Percentiles rank a stretch among this genome's conserved stretches.
phyloP scores from a whole-genome alignment of 345 rosid genomes.

The Reutealis trisperma region DNA sequence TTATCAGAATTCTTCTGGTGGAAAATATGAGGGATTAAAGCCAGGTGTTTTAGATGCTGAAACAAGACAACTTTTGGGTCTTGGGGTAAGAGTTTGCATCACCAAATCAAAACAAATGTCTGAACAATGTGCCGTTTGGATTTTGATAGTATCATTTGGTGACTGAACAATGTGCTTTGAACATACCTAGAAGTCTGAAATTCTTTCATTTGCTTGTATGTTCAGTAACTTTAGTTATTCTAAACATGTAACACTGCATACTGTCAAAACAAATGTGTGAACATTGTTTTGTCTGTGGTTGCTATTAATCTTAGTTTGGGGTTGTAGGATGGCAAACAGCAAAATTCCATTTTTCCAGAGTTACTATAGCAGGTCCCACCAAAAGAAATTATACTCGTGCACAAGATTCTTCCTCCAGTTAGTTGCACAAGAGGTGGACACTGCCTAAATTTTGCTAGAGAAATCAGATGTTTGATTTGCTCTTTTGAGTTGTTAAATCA shows the following conservation, averaged over 20 bases:
- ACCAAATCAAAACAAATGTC: not conserved
- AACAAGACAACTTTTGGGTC: slow-evolving; percentile 74
- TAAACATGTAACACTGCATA: not conserved
- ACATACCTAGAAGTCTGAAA: not conserved
- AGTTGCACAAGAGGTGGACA: not conserved
- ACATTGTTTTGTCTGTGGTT: not conserved
- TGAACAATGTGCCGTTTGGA: not conserved
- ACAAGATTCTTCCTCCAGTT: not conserved
- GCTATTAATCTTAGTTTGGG: not conserved
- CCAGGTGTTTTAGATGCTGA: slow-evolving; percentile 85
- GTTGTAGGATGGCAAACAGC: not conserved
- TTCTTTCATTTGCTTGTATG: not conserved
- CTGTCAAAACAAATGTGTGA: not conserved
- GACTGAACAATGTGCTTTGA: not conserved
- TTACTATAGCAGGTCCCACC: not conserved
- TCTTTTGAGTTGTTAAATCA: not conserved
- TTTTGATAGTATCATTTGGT: not conserved
- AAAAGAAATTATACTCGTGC: not conserved
- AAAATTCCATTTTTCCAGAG: not conserved
- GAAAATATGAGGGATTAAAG: slow-evolving; percentile 83
- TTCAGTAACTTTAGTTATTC: not conserved
- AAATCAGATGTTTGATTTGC: not conserved
- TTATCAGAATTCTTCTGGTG: slow-evolving; percentile 64
- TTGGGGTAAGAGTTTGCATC: slow-evolving; percentile 56
- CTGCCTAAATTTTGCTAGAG: not conserved